Conservation (phyloP, 176 grass and related monocot species). For the Saccharum spontaneum region DNA sequence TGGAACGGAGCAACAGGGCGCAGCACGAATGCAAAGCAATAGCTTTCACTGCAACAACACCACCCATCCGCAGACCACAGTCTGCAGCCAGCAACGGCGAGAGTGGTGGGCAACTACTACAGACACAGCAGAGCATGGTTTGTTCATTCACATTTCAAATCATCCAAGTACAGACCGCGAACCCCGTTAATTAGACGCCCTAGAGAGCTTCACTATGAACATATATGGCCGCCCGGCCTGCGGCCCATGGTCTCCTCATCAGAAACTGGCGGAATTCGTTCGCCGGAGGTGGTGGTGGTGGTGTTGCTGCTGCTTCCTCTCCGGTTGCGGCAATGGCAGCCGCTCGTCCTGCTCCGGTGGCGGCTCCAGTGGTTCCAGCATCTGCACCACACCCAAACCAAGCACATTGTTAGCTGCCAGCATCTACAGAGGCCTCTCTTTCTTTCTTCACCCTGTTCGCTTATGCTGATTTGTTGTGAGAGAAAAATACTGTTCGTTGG, state of each 20-base stretch:
- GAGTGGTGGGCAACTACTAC: no score
- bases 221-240: not conserved
- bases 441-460: not conserved
- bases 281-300: conserved; percentile 35
- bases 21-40: not conserved
- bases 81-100: no score
- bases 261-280: conserved; percentile 64
- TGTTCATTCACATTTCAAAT: not conserved
- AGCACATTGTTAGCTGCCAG: not conserved
- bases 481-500: no score
- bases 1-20: no score
- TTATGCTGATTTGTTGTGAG: no score
- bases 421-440: not conserved
- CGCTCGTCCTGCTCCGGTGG: conserved; percentile 53
- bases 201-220: conserved; percentile 4
- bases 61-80: not conserved
- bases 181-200: not conserved
- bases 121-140: not conserved
- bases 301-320: conserved; percentile 47
- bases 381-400: conserved; percentile 39
- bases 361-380: conserved; percentile 41
- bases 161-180: not conserved
- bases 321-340: conserved; percentile 25
- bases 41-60: not conserved
- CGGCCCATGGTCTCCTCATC: not conserved